phyloP scores from a whole-genome alignment of 345 rosid species.

The Eucalyptus victrix region DNA sequence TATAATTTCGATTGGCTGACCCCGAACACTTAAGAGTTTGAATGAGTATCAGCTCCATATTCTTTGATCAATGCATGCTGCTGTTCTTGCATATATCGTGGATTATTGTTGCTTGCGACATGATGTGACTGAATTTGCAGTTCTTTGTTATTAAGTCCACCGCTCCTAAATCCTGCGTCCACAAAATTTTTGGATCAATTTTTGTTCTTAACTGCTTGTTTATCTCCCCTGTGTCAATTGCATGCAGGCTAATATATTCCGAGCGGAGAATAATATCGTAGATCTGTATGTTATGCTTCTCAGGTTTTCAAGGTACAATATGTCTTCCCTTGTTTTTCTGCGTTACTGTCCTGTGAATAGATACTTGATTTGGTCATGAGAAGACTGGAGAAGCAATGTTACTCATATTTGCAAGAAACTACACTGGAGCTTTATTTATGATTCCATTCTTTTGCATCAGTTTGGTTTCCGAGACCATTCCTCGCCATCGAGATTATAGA shows the following conservation, averaged over 20 bases:
- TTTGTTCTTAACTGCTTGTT: not conserved
- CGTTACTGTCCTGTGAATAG: not conserved
- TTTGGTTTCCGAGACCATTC: slow-evolving; percentile 91
- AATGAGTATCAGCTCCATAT: not conserved
- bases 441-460: slow-evolving; percentile 30
- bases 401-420: not conserved
- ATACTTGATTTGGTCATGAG: not conserved
- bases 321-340: not conserved
- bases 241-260: slow-evolving; percentile 84
- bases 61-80: not conserved
- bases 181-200: not conserved
- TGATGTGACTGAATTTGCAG: not conserved
- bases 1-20: not conserved
- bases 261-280: slow-evolving; percentile 72
- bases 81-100: not conserved
- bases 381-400: not conserved
- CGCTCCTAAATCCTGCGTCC: not conserved
- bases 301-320: slow-evolving; percentile 79
- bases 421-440: not conserved
- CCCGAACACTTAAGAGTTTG: not conserved
- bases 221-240: not conserved
- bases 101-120: not conserved
- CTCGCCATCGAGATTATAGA: slow-evolving; percentile 73
- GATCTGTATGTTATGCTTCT: slow-evolving; percentile 93
- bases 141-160: not conserved